These are phyloP conservation scores for Phytophthora podocarpi DNA, from an alignment of 352 stramenopile species.

Conservation along the genomic window DNA sequence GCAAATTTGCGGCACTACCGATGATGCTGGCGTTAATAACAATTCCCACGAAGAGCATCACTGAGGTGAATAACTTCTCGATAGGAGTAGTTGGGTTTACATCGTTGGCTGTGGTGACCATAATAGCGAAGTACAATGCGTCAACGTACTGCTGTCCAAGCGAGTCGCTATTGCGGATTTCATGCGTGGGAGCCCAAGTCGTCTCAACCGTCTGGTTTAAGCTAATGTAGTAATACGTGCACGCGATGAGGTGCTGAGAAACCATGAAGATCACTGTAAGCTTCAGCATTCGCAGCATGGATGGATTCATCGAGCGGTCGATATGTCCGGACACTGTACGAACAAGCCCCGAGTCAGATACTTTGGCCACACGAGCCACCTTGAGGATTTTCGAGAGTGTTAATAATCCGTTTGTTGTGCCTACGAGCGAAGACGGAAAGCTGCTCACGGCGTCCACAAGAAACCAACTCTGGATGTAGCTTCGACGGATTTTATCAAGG, in stretches of 20 bases:
- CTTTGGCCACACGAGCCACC: slow-evolving; percentile 57
- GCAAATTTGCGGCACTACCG: slow-evolving; percentile 72
- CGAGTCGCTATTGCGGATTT: slow-evolving; percentile 31
- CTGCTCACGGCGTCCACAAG: slow-evolving; percentile 59
- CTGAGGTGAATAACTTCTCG: slow-evolving; percentile 64
- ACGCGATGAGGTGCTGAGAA: slow-evolving; percentile 80
- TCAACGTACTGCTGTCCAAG: slow-evolving; percentile 59
- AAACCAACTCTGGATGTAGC: slow-evolving; percentile 65
- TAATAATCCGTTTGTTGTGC: slow-evolving; percentile 34
- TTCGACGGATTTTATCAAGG: slow-evolving; percentile 54
- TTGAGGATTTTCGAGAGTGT: slow-evolving; percentile 65
- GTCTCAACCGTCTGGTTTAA: slow-evolving; percentile 41
- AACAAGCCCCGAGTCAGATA: slow-evolving; percentile 58
- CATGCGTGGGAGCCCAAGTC: slow-evolving; percentile 48
- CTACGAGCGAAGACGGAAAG: slow-evolving; percentile 52
- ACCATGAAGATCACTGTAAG: slow-evolving; percentile 73
- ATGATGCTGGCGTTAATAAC: slow-evolving; percentile 85
- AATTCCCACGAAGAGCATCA: slow-evolving; percentile 81
- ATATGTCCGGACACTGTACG: slow-evolving; percentile 53
- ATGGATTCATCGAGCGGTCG: slow-evolving; percentile 70
- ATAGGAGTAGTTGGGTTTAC: slow-evolving; percentile 55
- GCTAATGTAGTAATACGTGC: slow-evolving; percentile 70
- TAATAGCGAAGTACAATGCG: slow-evolving; percentile 68
- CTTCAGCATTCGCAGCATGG: slow-evolving; percentile 69
- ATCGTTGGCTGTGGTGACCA: slow-evolving; percentile 71